A percentile compares a stretch with the other conserved stretches of the same genome.
Conservation (phyloP, 2,329 filamentous ascomycete genomes). For the Trichocomaceae sp. region DNA sequence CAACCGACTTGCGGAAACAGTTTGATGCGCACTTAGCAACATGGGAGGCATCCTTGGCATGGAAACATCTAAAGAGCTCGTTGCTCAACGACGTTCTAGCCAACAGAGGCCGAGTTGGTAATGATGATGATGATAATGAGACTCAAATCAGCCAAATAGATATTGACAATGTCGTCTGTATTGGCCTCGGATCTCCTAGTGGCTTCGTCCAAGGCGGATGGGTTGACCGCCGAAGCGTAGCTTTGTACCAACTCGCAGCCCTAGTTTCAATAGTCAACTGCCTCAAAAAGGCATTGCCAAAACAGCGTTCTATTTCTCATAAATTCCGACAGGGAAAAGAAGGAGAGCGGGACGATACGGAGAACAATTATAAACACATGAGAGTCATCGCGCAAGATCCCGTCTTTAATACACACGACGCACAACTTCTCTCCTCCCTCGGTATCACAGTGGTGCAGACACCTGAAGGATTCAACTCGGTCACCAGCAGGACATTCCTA, state of each 20-base stretch:
- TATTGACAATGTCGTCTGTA: conserved; percentile 30
- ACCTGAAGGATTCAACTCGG: conserved; percentile 48
- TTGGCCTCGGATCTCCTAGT: conserved; percentile 37
- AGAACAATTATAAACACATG: conserved; percentile 13
- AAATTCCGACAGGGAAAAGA: not conserved
- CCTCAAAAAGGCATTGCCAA: not conserved
- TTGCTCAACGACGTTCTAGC: conserved; percentile 3
- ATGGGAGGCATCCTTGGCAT: conserved; percentile 10
- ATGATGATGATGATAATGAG: not conserved
- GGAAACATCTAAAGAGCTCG: conserved; percentile 26
- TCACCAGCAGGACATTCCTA: conserved; percentile 48
- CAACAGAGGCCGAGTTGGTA: not conserved
- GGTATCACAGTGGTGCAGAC: conserved; percentile 36
- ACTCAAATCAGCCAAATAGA: not conserved
- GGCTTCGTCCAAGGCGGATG: conserved; percentile 37
- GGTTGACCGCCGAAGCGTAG: conserved; percentile 36
- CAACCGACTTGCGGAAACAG: conserved; percentile 26
- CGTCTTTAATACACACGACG: conserved; percentile 44
- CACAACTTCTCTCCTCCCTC: conserved; percentile 29
- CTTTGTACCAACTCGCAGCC: conserved; percentile 37
- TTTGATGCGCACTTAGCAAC: conserved; percentile 20
- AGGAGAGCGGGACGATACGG: not conserved
- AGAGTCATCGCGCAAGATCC: conserved; percentile 46
- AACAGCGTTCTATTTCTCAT: not conserved
- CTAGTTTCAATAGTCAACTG: conserved; percentile 25